Percentiles rank a stretch among this genome's conserved stretches.
phyloP scores from a whole-genome alignment of 108 stramenopile species.

The Fragilariopsis cylindrus region DNA sequence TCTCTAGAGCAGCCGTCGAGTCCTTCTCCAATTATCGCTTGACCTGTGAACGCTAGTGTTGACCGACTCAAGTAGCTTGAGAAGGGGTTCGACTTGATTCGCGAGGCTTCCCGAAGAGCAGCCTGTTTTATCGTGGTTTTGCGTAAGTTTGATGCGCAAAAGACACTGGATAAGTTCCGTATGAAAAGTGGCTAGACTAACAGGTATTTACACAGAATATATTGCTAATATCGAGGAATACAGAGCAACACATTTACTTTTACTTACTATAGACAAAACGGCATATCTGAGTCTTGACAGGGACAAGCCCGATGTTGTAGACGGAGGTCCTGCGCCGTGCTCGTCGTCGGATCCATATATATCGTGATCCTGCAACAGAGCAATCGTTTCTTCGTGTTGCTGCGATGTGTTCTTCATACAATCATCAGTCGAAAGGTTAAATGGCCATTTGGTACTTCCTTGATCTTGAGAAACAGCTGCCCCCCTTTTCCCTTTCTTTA shows the following conservation, averaged over 20 bases:
- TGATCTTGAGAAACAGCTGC: not conserved
- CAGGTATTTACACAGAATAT: not conserved
- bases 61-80: conserved; percentile 59
- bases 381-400: conserved; percentile 1
- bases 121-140: conserved; percentile 12
- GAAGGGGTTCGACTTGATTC: conserved; percentile 48
- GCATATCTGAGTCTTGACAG: conserved; percentile 69
- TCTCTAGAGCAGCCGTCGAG: conserved; percentile 75
- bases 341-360: conserved; percentile 45
- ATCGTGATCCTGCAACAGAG: conserved; percentile 19
- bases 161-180: not conserved
- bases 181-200: too few species aligned
- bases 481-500: conserved; percentile 1
- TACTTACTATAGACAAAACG: conserved; percentile 58
- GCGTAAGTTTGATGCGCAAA: not conserved
- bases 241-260: conserved; percentile 5
- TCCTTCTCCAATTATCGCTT: conserved; percentile 70
- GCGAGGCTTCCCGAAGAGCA: conserved; percentile 74
- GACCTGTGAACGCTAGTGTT: conserved; percentile 57
- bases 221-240: not conserved
- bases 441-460: conserved; percentile 5
- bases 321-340: conserved; percentile 51
- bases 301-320: conserved; percentile 62
- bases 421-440: not conserved
- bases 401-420: conserved; percentile 7